Evolutionary conservation across 257 asterid genomes (phyloP).

Genomic region (Solanum clarkiae): DNA sequence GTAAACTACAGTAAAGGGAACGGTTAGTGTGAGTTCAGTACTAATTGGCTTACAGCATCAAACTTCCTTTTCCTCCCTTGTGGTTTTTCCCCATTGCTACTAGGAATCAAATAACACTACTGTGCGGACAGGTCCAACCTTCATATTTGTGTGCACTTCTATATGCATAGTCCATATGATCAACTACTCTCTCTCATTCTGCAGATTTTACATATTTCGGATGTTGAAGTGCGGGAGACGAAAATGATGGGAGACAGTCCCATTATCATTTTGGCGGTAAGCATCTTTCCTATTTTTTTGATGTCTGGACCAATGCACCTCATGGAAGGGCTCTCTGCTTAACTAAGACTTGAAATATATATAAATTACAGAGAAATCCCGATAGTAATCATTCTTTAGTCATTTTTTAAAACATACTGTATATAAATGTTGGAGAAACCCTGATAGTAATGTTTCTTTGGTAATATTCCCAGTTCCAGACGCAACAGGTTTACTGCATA

Average conservation of each 20-base stretch:
- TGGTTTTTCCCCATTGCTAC: neutral
- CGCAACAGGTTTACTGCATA: slow-evolving; percentile 83
- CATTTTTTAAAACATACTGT: neutral
- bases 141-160: neutral
- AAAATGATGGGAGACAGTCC: slow-evolving; percentile 98
- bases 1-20: neutral
- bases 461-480: slow-evolving; percentile 60
- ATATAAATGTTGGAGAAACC: neutral
- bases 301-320: neutral
- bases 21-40: neutral
- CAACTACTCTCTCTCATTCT: neutral
- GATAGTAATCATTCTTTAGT: neutral
- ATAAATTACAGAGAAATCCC: neutral
- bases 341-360: neutral
- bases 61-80: neutral
- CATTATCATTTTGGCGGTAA: slow-evolving; percentile 68
- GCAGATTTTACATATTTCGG: slow-evolving; percentile 92
- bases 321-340: neutral
- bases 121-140: neutral
- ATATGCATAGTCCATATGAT: neutral
- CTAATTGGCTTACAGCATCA: neutral
- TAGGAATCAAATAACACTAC: neutral
- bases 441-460: neutral
- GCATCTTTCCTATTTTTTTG: neutral
- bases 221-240: slow-evolving; percentile 76